Conservation (phyloP, 441 rosid genomes). For the Euphorbia schlechtendalii region DNA sequence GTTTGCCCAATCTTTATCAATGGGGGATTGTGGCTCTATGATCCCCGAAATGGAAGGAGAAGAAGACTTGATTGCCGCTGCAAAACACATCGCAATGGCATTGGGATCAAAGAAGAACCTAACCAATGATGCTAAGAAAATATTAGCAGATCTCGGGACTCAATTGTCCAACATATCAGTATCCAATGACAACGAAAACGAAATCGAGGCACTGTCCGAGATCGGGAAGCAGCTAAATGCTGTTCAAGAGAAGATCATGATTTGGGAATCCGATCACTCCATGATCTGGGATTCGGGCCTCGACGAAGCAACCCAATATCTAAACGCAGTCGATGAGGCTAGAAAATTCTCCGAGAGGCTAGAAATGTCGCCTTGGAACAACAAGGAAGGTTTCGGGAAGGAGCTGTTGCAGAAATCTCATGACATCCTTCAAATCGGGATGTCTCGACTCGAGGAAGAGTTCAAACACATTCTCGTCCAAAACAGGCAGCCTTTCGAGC, state of each 20-base stretch:
- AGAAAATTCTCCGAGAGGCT: conserved; percentile 43
- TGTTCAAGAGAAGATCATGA: conserved; percentile 60
- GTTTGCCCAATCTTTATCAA: conserved; percentile 18
- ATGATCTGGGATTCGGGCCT: conserved; percentile 74
- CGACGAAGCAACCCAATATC: conserved; percentile 43
- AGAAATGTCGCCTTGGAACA: conserved; percentile 28
- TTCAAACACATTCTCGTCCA: conserved; percentile 65
- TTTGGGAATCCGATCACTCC: conserved; percentile 60
- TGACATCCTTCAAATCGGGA: conserved; percentile 72
- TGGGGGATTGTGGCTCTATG: conserved; percentile 38
- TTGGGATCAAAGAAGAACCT: conserved; percentile 59
- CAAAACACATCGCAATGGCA: conserved; percentile 45
- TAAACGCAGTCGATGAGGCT: conserved; percentile 52
- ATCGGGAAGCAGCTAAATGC: conserved; percentile 37
- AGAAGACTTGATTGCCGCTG: conserved; percentile 63
- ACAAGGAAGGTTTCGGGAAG: neutral
- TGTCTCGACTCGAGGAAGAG: conserved; percentile 91
- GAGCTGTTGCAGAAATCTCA: conserved; percentile 19
- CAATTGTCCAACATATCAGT: conserved; percentile 45
- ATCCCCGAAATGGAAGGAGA: conserved; percentile 40
- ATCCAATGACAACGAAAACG: conserved; percentile 27
- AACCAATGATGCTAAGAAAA: conserved; percentile 43
- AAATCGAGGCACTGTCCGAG: conserved; percentile 31
- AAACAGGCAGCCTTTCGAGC: conserved; percentile 59
- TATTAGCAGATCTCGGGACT: conserved; percentile 51